Percentiles rank a stretch among this genome's conserved stretches.
phyloP scores from a whole-genome alignment of 2,329 filamentous ascomycete genomes.

The Penicillium sp. region DNA sequence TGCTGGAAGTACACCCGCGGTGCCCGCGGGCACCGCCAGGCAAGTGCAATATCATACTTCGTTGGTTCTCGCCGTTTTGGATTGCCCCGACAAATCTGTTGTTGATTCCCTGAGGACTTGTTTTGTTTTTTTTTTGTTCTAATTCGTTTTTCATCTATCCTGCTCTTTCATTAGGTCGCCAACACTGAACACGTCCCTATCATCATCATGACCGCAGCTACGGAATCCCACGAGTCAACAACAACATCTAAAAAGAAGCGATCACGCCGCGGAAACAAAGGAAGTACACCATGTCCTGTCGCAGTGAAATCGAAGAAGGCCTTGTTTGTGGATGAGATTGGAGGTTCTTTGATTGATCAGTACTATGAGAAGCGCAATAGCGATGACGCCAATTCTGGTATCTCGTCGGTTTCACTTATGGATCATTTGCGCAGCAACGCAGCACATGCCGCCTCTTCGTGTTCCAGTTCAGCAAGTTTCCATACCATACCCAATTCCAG shows the following conservation, averaged over 20 bases:
- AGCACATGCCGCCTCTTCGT: constrained; percentile 6
- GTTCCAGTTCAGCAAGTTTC: constrained; percentile 10
- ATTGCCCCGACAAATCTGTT: not conserved
- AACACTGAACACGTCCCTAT: not conserved
- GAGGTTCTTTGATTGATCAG: constrained; percentile 15
- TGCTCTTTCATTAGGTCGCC: not conserved
- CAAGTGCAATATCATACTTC: not conserved
- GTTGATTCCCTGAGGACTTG: not conserved
- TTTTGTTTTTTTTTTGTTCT: not conserved
- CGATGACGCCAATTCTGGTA: not conserved
- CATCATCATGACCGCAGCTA: not conserved
- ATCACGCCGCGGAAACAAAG: constrained; percentile 7
- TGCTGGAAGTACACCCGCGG: too few relatives aligned
- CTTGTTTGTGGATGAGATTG: constrained; percentile 18
- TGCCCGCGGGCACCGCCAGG: not conserved
- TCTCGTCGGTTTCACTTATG: constrained; percentile 7
- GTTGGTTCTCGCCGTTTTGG: not conserved
- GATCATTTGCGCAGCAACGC: constrained; percentile 14
- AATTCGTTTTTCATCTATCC: not conserved
- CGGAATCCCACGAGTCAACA: not conserved
- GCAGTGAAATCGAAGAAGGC: constrained; percentile 11
- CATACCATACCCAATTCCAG: constrained; percentile 11
- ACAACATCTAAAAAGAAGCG: constrained; percentile 11
- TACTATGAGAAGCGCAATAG: constrained; percentile 4
- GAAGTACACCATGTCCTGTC: not conserved